Conservation (phyloP, 2,329 filamentous ascomycete genomes). For the Thielaviopsis ethacetica region DNA sequence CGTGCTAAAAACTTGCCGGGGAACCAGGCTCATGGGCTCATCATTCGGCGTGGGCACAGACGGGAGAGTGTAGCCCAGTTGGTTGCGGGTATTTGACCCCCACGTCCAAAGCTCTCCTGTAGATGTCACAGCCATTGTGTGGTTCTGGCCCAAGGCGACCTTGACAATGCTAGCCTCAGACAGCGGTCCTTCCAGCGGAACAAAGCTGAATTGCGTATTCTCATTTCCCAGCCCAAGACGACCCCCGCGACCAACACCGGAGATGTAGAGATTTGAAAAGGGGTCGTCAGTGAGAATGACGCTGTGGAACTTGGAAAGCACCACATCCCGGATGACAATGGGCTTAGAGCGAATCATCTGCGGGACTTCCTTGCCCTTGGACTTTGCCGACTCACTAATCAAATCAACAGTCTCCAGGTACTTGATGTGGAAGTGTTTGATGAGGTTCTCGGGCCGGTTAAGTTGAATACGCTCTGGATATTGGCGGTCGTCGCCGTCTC, state of each 20-base stretch:
- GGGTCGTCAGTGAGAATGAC: slow-evolving; percentile 77
- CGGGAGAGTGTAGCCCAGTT: slow-evolving; percentile 72
- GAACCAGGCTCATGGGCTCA: slow-evolving; percentile 63
- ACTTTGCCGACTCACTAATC: background rate
- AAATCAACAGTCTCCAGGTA: slow-evolving; percentile 31
- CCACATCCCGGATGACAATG: slow-evolving; percentile 62
- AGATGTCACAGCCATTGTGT: slow-evolving; percentile 72
- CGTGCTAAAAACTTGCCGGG: slow-evolving; percentile 79
- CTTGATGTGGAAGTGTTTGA: slow-evolving; percentile 50
- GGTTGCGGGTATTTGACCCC: slow-evolving; percentile 74
- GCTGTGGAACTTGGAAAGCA: slow-evolving; percentile 82
- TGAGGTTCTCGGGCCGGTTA: slow-evolving; percentile 58
- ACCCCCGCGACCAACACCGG: slow-evolving; percentile 80
- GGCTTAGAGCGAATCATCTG: slow-evolving; percentile 55
- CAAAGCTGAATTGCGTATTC: slow-evolving; percentile 73
- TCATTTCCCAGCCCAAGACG: slow-evolving; percentile 81
- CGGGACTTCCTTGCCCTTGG: slow-evolving; percentile 42
- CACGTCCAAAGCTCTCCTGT: slow-evolving; percentile 87
- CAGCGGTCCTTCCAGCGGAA: slow-evolving; percentile 63
- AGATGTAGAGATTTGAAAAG: slow-evolving; percentile 80
- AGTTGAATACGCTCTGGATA: slow-evolving; percentile 73
- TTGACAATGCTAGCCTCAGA: slow-evolving; percentile 56
- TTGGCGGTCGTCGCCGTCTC: slow-evolving; percentile 90
- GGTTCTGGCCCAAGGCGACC: slow-evolving; percentile 81
- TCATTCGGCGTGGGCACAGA: slow-evolving; percentile 52